Evolutionary conservation across 108 stramenopile species (phyloP), one percentile per base, ranked within the genome.

Genomic region (Discostella stelligeroides): DNA sequence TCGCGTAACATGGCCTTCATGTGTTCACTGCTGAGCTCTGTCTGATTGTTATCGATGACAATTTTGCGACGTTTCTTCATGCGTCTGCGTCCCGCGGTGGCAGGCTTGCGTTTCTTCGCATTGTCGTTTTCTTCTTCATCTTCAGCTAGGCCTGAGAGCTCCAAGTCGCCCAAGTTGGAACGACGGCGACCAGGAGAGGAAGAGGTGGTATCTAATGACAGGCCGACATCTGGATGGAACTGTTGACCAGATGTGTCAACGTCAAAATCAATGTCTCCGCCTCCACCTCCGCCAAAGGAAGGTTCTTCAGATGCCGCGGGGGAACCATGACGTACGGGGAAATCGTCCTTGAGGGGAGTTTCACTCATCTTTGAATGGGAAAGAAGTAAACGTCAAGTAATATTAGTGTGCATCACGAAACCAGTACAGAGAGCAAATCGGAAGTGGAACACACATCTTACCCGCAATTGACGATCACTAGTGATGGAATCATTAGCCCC

Each of bases 11-110:
- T 92, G 18, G 74, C 61, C 50, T 85, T 84, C 66, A 95, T 92
- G 51, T 92, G 84, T 10, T 86, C 89, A 61, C 78, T 85, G 45
- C 82, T 49, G 5, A 95, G 72, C 66, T 95, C 90, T 4, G 90
- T 95, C 34, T 78, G 65, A 72, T 91, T 84, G 70, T 95, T 91
- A 73, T 92, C 92, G 68, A 92, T 86, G 23, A 89, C 71, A 67
- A 95, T 82, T 71, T 88, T 89, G 12, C 94, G 80, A 41, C 89
- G 84, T 68, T 92, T 95, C 62, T 85, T 86, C 73, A 73, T 81
- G 18, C 86, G 76, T 38, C 69, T 76, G 68, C 73, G 70, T 18
- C 77, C 75, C 13, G 56, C 76, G 21, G 61, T 37, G 60, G 28
- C 46, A 27, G 60, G 63, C 43, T 68, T 75, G 24, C 76, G 68